phyloP scores from a whole-genome alignment of 208 protist genomes.

The Acanthamoeba pearcei region DNA sequence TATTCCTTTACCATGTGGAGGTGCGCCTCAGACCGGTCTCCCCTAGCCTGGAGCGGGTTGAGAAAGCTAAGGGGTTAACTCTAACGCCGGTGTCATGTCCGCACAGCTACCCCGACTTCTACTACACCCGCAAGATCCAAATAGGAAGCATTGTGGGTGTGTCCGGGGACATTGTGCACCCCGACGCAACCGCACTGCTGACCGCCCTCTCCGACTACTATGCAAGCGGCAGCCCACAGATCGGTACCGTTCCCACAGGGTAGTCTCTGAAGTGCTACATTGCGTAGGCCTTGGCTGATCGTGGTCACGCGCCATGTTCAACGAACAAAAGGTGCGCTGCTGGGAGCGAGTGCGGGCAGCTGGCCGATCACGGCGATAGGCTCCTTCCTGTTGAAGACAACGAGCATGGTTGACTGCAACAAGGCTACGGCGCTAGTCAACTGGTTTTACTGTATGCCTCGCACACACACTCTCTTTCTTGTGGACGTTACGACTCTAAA shows the following conservation, averaged over 20 bases:
- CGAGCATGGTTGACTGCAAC: neutral
- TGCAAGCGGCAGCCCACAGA: neutral
- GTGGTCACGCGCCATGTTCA: neutral
- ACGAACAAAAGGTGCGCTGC: neutral
- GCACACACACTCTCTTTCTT: neutral
- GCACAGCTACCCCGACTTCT: neutral
- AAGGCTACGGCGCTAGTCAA: neutral
- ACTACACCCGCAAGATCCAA: neutral
- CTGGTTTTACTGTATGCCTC: slow-evolving; percentile 30
- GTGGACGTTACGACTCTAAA: no score
- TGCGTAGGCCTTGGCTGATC: no score
- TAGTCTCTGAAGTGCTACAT: no score
- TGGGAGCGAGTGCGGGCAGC: neutral
- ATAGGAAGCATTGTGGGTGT: neutral
- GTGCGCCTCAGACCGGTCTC: neutral
- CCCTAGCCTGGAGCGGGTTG: no score
- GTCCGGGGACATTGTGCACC: neutral
- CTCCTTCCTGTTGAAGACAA: neutral
- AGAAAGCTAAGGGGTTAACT: no score
- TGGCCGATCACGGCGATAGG: neutral
- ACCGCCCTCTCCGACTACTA: neutral
- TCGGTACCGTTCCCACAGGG: neutral
- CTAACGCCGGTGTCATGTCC: no score
- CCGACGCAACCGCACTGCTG: neutral
- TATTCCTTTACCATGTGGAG: slow-evolving; percentile 6